Percentiles rank a stretch among this genome's conserved stretches.
Evolutionary conservation across 257 asterid genomes (phyloP).

Genomic region (Solanum peruvianum): DNA sequence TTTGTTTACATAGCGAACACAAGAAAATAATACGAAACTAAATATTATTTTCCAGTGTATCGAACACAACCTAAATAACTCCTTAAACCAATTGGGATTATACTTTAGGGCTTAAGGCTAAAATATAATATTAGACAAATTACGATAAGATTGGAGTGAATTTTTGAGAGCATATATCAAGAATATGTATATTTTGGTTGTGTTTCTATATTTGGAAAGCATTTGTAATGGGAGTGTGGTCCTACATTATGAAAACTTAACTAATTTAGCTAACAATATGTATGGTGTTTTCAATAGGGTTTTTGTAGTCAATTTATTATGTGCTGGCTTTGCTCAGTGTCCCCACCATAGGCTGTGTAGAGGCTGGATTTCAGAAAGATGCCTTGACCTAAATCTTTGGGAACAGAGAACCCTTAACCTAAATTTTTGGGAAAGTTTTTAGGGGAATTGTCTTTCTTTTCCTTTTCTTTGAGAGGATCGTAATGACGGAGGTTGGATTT

Average conservation of each 20-base stretch:
- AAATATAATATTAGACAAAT: background rate
- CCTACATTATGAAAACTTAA: background rate
- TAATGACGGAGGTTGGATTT: background rate
- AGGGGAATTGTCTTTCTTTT: background rate
- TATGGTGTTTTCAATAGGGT: background rate
- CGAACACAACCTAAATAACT: background rate
- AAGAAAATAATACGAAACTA: background rate
- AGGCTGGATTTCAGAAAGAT: background rate
- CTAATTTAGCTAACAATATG: background rate
- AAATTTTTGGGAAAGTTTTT: background rate
- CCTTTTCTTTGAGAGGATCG: background rate
- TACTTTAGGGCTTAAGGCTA: background rate
- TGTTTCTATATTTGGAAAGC: background rate
- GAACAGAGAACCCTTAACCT: background rate
- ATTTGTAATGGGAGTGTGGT: background rate
- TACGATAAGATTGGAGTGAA: background rate
- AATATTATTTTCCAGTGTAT: too few species aligned
- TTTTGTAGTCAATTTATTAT: background rate
- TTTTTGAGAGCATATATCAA: background rate
- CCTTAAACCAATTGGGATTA: background rate
- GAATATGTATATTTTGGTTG: background rate
- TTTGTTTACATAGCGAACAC: too few species aligned
- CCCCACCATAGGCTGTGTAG: background rate
- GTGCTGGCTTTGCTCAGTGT: background rate
- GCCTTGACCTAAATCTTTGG: background rate